Evolutionary conservation across 192 early-diverging fungal species (phyloP), one percentile per base, ranked within the genome.

Genomic region (Cladochytrium replicatum): DNA sequence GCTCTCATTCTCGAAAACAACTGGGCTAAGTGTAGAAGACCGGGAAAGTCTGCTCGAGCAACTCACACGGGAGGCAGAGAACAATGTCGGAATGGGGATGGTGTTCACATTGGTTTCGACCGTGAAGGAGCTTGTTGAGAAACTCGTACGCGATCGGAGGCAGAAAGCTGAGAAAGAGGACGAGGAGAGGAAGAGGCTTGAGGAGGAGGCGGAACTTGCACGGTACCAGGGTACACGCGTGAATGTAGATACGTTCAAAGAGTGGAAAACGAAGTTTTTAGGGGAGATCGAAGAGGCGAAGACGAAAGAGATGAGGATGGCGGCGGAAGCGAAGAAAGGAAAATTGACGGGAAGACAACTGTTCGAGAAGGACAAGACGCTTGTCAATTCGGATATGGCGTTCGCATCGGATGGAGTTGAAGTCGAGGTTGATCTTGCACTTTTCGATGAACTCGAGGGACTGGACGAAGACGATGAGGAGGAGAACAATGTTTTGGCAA

Each of bases 71-170:
- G 37, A 44, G 19, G 60, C 61, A 9, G 81, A 86, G 41, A 79
- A 87, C 34, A 78, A 77, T 52, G 53, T 91, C 41, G 93, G 93
- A 19, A 92, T 94, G 86, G 88, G 80, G 31, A 91, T 92, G 86
- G 75, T 89, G 21, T 97, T 97, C 58, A 77, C 78, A 22, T 73
- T 97, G 73, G 81, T 76, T 3, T 70, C 83, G 2, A 57, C 66
- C 1, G 71, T 89, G 11, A 87, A 87, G 54, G 93, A 97, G 50
- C 55, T 53, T 0, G 50, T 89, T 21, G 80, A 75, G 41, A 62
- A 75, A 38, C 54, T 83, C 25, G 69, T 92, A 2, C 9, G 48
- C 6, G 70, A 70, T 28, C 74, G 74, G 46, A 68, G 69, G 30
- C 71, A 64, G 17, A 65, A 49, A 28, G 46, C 67, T 23, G 71